Evolutionary conservation across 2,329 filamentous ascomycete species (phyloP), one percentile per base, ranked within the genome.

Genomic region (Sclerotinia minor): DNA sequence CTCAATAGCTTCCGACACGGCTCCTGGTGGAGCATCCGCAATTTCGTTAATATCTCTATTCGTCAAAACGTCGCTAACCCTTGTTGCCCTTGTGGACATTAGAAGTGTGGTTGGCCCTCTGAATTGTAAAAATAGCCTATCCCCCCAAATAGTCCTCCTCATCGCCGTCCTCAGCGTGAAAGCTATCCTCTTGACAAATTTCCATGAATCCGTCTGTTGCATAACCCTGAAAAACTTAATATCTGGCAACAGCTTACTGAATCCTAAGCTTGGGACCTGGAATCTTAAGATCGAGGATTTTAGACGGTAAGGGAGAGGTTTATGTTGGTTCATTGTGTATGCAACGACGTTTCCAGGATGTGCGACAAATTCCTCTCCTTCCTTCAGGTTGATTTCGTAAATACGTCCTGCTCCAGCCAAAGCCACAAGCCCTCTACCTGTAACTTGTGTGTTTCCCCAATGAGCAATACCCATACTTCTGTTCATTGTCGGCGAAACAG

Each of bases 321-420:
- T 85, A 66, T 88, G 85, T 67, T 88, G 85, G 64, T 87, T 89
- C 60, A 95, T 85, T 4, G 90, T 89, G 80, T 99, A 99, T 29
- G 95, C 95, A 19, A 98, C 88, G 4, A 99, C 89, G 77, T 97
- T 93, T 73, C 91, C 91, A 5, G 95, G 94, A 78, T 98, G 94
- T 3, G 92, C 92, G 65, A 96, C 88, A 73, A 97, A 94, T 78
- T 95, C 91, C 77, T 99, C 95, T 24, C 91, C 93, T 35, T 89
- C 87, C 69, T 87, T 88, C 64, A 99, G 81, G 2, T 87, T 89
- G 45, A 99, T 83, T 73, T 95, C 90, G 78, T 97, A 97, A 69
- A 97, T 88, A 76, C 97, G 92, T 0, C 95, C 95, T 26, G 90
- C 91, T 8, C 94, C 93, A 11, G 91, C 88, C 21, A 99, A 83